phyloP scores from a whole-genome alignment of 2,329 filamentous ascomycete species.

The Plectosphaerella plurivora region DNA sequence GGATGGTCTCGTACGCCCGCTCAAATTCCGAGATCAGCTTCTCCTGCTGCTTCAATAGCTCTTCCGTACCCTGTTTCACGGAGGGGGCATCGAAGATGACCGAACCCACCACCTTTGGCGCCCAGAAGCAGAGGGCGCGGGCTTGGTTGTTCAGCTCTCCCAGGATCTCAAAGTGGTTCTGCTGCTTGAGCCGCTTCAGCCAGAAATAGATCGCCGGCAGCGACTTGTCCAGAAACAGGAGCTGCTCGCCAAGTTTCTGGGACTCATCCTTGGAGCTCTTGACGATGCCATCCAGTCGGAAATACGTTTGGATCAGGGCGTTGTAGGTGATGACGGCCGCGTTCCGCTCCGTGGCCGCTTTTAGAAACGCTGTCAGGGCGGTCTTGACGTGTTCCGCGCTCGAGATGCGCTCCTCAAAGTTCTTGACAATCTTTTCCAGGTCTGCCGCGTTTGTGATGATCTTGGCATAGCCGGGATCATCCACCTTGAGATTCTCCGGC shows the following conservation, averaged over 20 bases:
- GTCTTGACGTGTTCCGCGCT: not conserved
- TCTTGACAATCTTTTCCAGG: not conserved
- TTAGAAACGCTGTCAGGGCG: not conserved
- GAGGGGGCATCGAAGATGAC: not conserved
- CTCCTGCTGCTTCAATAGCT: not conserved
- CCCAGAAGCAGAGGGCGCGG: not conserved
- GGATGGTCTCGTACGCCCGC: not conserved
- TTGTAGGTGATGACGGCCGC: not conserved
- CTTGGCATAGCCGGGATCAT: not conserved
- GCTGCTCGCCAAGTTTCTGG: not conserved
- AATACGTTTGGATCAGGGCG: not conserved
- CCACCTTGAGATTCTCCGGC: not conserved
- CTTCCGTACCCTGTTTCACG: not conserved
- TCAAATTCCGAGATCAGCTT: not conserved
- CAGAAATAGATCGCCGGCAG: not conserved
- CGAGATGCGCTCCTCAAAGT: not conserved
- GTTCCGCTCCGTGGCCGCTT: not conserved
- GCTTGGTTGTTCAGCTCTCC: not conserved
- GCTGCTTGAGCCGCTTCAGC: not conserved
- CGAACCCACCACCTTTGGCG: not conserved
- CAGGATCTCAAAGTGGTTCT: not conserved
- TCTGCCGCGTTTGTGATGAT: not conserved
- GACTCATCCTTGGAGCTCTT: not conserved
- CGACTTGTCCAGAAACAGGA: not conserved
- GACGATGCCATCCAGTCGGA: not conserved